These are phyloP conservation scores for Paramecium tetraurelia DNA, from an alignment of 73 alveolate genomes.

Conservation along the genomic window DNA sequence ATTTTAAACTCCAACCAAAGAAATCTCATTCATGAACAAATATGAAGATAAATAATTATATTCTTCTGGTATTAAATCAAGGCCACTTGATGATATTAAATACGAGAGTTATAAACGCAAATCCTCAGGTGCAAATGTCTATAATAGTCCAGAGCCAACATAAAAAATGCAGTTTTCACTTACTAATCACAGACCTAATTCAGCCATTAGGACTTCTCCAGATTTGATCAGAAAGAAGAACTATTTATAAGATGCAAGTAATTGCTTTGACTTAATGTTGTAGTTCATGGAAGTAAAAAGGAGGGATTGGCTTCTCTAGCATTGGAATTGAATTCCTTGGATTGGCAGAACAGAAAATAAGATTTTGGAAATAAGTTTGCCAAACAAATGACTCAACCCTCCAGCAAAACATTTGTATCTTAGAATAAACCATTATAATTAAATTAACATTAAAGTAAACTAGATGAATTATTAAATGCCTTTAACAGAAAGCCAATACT, in stretches of 20 bases:
- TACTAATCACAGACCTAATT: neutral
- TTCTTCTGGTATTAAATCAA: neutral
- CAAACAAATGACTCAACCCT: neutral
- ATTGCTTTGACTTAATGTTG: neutral
- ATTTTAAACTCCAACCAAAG: neutral
- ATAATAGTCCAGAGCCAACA: neutral
- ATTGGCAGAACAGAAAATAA: neutral
- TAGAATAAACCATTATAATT: neutral
- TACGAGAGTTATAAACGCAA: neutral
- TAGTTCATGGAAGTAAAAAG: neutral
- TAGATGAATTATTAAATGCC: slow-evolving; percentile 25
- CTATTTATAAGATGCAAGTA: neutral
- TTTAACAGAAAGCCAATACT: neutral
- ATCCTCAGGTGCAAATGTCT: neutral
- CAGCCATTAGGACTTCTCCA: neutral
- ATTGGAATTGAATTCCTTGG: neutral
- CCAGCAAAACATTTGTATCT: neutral
- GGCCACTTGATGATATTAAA: neutral
- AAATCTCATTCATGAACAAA: neutral
- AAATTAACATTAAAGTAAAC: neutral
- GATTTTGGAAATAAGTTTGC: neutral
- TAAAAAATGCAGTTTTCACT: neutral
- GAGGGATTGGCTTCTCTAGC: neutral
- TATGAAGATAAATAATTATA: neutral
- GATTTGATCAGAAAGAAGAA: neutral